phyloP scores from a whole-genome alignment of 2,329 filamentous ascomycete species.

The Rhinocladiella similis region DNA sequence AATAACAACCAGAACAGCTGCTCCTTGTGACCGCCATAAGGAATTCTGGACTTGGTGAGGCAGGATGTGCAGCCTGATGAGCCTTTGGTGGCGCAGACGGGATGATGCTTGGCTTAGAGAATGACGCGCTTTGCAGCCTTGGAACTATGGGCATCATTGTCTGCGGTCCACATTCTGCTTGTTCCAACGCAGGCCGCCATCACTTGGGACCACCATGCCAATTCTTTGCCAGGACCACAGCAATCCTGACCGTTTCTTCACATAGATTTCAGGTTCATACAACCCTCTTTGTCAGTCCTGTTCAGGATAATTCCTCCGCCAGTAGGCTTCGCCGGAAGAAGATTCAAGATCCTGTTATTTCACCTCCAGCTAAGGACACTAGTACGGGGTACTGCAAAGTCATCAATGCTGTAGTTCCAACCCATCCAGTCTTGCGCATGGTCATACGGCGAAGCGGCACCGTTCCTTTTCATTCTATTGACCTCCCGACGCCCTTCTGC shows the following conservation, averaged over 20 bases:
- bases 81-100: no score
- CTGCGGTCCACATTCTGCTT: neutral
- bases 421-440: neutral
- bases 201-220: neutral
- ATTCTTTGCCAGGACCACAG: neutral
- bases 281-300: neutral
- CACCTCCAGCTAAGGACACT: neutral
- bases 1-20: no score
- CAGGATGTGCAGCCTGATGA: no score
- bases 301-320: neutral
- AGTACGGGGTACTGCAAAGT: no score
- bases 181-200: neutral
- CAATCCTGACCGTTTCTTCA: neutral
- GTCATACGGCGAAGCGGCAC: neutral
- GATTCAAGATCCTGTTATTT: neutral
- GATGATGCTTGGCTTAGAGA: neutral
- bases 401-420: neutral
- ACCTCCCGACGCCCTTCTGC: constrained; percentile 2
- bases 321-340: neutral
- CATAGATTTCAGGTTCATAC: neutral
- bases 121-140: neutral
- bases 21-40: no score
- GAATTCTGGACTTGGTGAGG: no score
- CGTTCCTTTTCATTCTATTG: neutral
- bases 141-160: neutral